Evolutionary conservation across 1,139 yeast genomes (phyloP).

Genomic region (Yamadazyma diddensiae): DNA sequence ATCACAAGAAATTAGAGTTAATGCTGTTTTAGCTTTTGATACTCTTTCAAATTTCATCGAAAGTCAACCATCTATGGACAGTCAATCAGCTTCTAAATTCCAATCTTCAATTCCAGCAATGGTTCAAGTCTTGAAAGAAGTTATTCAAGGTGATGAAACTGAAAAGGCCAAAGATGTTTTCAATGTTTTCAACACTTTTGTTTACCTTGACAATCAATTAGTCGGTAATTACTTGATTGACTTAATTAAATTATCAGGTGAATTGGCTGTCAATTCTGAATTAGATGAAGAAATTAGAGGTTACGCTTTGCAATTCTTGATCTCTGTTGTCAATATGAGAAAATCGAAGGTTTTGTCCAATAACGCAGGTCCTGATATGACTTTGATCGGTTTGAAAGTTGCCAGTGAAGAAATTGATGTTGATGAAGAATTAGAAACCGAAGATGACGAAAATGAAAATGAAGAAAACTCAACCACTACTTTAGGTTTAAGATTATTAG

Average conservation of each 20-base stretch:
- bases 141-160: slow-evolving; percentile 66
- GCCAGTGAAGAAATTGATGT: slow-evolving; percentile 80
- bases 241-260: slow-evolving; percentile 70
- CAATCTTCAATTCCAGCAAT: slow-evolving; percentile 71
- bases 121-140: slow-evolving; percentile 78
- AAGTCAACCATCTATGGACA: slow-evolving; percentile 46
- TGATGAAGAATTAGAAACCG: slow-evolving; percentile 67
- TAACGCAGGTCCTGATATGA: slow-evolving; percentile 79
- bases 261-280: slow-evolving; percentile 64
- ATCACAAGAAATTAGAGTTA: slow-evolving; percentile 72
- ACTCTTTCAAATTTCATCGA: slow-evolving; percentile 68
- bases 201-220: slow-evolving; percentile 71
- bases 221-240: slow-evolving; percentile 74
- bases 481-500: slow-evolving; percentile 77
- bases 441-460: slow-evolving; percentile 87
- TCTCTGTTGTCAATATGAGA: slow-evolving; percentile 70
- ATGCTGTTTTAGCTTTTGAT: slow-evolving; percentile 81
- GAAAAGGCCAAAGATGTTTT: slow-evolving; percentile 74
- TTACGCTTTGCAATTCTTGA: slow-evolving; percentile 82
- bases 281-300: slow-evolving; percentile 80
- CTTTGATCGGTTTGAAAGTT: slow-evolving; percentile 70
- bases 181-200: slow-evolving; percentile 79
- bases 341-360: slow-evolving; percentile 61
- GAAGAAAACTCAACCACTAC: slow-evolving; percentile 82
- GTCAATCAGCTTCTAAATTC: slow-evolving; percentile 56